phyloP scores from a whole-genome alignment of 2,329 filamentous ascomycete genomes.

The Fusarium veterinarium region DNA sequence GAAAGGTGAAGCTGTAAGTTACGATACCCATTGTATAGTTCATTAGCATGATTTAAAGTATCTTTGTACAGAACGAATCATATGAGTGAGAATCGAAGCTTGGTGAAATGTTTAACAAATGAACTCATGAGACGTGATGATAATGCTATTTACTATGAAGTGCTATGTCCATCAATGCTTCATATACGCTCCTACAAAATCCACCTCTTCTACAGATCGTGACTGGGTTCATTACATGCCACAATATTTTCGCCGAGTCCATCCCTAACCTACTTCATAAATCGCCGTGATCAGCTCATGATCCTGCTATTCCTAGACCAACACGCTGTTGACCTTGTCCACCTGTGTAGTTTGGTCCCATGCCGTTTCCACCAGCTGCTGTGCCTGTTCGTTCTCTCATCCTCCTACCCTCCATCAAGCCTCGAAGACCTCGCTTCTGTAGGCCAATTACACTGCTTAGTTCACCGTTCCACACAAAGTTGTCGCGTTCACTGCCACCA shows the following conservation, averaged over 20 bases:
- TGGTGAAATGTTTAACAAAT: not conserved
- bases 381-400: slow-evolving; percentile 78
- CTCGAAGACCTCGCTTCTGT: slow-evolving; percentile 91
- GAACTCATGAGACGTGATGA: slow-evolving; percentile 9
- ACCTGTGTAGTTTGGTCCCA: slow-evolving; percentile 25
- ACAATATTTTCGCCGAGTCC: slow-evolving; percentile 32
- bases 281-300: slow-evolving; percentile 43
- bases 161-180: slow-evolving; percentile 30
- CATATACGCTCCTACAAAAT: slow-evolving; percentile 32
- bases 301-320: slow-evolving; percentile 65
- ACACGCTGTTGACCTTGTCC: slow-evolving; percentile 54
- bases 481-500: slow-evolving; percentile 62
- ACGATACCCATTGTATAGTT: slow-evolving; percentile 14
- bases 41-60: not conserved
- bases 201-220: slow-evolving; percentile 32
- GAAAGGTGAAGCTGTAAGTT: slow-evolving; percentile 74
- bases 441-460: slow-evolving; percentile 91
- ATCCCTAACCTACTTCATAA: slow-evolving; percentile 9
- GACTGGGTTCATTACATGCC: slow-evolving; percentile 42
- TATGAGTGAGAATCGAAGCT: too few species aligned
- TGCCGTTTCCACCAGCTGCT: slow-evolving; percentile 48
- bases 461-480: slow-evolving; percentile 79
- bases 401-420: slow-evolving; percentile 92
- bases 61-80: not conserved
- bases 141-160: slow-evolving; percentile 32